Evolutionary conservation across 345 rosid genomes (phyloP).

Genomic region (Salix exigua): DNA sequence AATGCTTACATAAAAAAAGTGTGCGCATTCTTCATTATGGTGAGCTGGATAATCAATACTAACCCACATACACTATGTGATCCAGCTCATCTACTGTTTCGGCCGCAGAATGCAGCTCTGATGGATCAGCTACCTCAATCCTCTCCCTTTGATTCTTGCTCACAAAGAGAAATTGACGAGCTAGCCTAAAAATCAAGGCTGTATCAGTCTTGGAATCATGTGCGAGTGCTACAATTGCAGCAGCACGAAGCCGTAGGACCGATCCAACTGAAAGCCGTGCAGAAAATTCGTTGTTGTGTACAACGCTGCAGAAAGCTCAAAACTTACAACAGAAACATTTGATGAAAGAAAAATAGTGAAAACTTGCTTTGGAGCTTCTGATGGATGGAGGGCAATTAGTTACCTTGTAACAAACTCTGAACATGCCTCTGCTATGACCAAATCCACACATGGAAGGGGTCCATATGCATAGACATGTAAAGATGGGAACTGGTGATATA

Average conservation of each 20-base stretch:
- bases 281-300: conserved; percentile 82
- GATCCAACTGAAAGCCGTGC: conserved; percentile 90
- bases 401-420: conserved; percentile 84
- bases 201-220: conserved; percentile 63
- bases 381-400: conserved; percentile 9
- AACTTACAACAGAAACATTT: conserved; percentile 11
- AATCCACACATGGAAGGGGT: conserved; percentile 84
- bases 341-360: background rate
- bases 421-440: conserved; percentile 68
- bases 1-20: background rate
- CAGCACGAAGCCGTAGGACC: conserved; percentile 72
- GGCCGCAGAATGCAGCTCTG: conserved; percentile 15
- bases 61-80: conserved; percentile 14
- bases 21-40: background rate
- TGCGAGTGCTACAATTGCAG: conserved; percentile 68
- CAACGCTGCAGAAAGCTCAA: conserved; percentile 62
- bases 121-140: conserved; percentile 11
- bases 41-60: conserved; percentile 7
- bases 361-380: conserved; percentile 11
- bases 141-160: conserved; percentile 33
- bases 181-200: conserved; percentile 60
- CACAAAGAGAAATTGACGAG: conserved; percentile 54
- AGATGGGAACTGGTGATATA: conserved; percentile 53
- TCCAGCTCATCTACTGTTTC: conserved; percentile 16
- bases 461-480: conserved; percentile 77